Base-by-base conservation (phyloP, 73 alveolate species). In the Paramecium biaurelia region DNA sequence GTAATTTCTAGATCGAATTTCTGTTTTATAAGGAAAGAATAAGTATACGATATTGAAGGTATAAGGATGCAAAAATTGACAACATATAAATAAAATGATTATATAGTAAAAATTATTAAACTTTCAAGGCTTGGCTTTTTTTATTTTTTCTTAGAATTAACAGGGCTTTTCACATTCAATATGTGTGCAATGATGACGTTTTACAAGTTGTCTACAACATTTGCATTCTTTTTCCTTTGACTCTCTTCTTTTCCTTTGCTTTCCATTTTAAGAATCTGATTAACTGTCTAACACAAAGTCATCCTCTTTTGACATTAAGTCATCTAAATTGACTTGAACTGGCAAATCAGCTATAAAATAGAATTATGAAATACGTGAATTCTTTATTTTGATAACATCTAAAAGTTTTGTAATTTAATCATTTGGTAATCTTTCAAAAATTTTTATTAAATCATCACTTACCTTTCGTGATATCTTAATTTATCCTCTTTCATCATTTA, bases 201-300 rank as follows among this genome's bases (percentile, higher is more conserved):
- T 79, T 10, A 79, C 90, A 45, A 79, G 56, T 45, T 79, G n/a
- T 15, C 20, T 79, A 34, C 90, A 79, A 34, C 90, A 79, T 41
- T 38, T 38, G 30, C 90, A 79, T 79, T 79, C 90, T 24, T 79
- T 79, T 41, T 79, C 90, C 32, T 79, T 79, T 11, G 90, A 79
- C 28, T 79, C 76, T 79, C 90, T 79, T 20, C 43, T 43, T 43
- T 79, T 79, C 28, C 90, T 79, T 10, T 4, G 3, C 4, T 45
- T 79, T 21, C 56, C 90, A n/a, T 15, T 53, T 8, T 47, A 21
- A 30, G 84, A 63, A 21, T 79, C 90, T 45, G 35, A 26, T 41
- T 79, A 58, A 53, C 68, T 53, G 18, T 53, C 68, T 7, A 53
- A 53, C 0, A n/a, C 7, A 18, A 53, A 53, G 21, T 79, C 47